A percentile compares a stretch with the other conserved stretches of the same genome.
phyloP scores from a whole-genome alignment of 495 filamentous ascomycete species.

The Coniosporium apollinis region DNA sequence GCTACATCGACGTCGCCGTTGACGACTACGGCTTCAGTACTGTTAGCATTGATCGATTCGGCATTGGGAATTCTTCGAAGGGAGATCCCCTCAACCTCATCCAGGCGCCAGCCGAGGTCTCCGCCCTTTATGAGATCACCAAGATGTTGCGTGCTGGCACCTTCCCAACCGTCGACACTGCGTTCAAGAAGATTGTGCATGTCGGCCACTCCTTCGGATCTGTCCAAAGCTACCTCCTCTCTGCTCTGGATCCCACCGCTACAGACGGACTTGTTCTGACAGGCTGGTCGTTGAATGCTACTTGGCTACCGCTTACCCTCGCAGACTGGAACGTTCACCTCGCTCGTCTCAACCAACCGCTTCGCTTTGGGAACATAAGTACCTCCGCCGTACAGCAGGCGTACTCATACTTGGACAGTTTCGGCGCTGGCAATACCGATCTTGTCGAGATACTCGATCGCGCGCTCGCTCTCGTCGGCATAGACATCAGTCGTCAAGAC shows the following conservation, averaged over 20 bases:
- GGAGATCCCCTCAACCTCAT: constrained; percentile 37
- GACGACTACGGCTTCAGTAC: constrained; percentile 35
- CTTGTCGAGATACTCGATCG: not conserved
- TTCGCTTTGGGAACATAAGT: constrained; percentile 22
- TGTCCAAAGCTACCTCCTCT: constrained; percentile 28
- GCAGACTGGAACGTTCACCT: constrained; percentile 31
- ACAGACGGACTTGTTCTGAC: constrained; percentile 42
- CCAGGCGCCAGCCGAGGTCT: constrained; percentile 35
- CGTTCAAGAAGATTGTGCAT: constrained; percentile 35
- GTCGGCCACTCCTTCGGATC: constrained; percentile 41
- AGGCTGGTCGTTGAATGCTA: constrained; percentile 32
- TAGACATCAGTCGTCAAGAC: not conserved
- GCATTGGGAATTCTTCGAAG: constrained; percentile 36
- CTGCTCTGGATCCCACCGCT: constrained; percentile 30
- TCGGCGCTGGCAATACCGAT: not conserved
- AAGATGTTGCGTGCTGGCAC: constrained; percentile 26
- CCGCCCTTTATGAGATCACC: constrained; percentile 33
- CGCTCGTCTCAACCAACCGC: constrained; percentile 27
- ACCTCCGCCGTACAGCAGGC: not conserved
- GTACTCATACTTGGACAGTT: not conserved
- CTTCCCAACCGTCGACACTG: constrained; percentile 4
- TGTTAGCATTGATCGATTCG: constrained; percentile 40
- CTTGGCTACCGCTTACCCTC: constrained; percentile 21
- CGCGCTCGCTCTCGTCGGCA: not conserved
- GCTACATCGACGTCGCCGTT: constrained; percentile 37